Evolutionary conservation across 1,284 basidiomycete genomes (phyloP).

Genomic region (Inonotus hispidus): DNA sequence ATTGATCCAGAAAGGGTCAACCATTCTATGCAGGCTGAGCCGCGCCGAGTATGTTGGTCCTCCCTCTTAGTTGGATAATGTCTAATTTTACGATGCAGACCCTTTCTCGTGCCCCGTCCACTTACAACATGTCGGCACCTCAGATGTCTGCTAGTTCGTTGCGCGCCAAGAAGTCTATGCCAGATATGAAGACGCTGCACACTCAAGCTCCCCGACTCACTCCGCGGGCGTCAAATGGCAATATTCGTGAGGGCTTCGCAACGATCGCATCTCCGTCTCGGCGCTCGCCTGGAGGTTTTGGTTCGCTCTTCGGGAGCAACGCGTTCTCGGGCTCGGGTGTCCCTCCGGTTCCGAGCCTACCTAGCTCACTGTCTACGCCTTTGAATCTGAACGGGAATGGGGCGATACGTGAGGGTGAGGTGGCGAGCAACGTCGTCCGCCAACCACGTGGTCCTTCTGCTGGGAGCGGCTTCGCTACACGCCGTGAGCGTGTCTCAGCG

Average conservation of each 20-base stretch:
- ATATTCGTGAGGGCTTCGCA: constrained; percentile 88
- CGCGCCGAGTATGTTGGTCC: constrained; percentile 18
- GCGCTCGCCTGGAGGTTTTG: constrained; percentile 63
- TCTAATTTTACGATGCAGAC: constrained; percentile 45
- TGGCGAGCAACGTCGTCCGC: constrained; percentile 60
- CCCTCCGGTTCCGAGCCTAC: constrained; percentile 75
- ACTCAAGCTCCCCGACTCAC: constrained; percentile 75
- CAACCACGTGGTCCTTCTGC: constrained; percentile 73
- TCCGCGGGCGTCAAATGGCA: constrained; percentile 83
- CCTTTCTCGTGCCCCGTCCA: constrained; percentile 69
- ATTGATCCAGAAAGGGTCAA: constrained; percentile 72
- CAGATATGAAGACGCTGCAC: constrained; percentile 82
- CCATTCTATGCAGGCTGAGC: constrained; percentile 22
- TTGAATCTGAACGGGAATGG: constrained; percentile 35
- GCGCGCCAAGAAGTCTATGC: constrained; percentile 95
- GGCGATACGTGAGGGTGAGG: constrained; percentile 30
- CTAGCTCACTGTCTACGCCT: constrained; percentile 44
- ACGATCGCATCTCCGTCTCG: constrained; percentile 79
- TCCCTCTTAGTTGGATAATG: constrained; percentile 12
- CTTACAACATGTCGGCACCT: constrained; percentile 52
- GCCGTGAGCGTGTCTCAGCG: constrained; percentile 53
- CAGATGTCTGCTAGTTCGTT: constrained; percentile 47
- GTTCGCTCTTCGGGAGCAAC: constrained; percentile 57
- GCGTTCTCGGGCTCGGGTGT: constrained; percentile 38
- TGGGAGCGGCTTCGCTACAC: constrained; percentile 58